Evolutionary conservation across 805 yeast species (phyloP).

Genomic region (Wickerhamomyces hampshirensis): DNA sequence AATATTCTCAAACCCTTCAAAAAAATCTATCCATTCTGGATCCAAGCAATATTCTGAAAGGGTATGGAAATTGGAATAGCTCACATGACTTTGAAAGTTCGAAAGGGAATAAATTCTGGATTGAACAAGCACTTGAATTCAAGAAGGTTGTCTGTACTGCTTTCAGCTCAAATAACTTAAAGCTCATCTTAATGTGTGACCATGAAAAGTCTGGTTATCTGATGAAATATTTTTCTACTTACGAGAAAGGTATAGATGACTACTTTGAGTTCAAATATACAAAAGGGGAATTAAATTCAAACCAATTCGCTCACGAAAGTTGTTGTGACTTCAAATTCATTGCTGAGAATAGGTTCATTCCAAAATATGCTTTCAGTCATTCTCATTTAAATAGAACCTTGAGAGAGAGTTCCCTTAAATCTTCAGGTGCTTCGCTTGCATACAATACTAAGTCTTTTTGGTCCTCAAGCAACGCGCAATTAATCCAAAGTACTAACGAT

Average conservation of each 20-base stretch:
- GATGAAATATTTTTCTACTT: neutral
- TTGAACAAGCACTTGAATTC: conserved; percentile 32
- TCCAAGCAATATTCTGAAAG: conserved; percentile 39
- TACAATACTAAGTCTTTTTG: conserved; percentile 28
- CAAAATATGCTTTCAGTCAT: conserved; percentile 29
- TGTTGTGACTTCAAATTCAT: neutral
- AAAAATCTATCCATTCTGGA: conserved; percentile 27
- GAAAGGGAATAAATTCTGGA: conserved; percentile 39
- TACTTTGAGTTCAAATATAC: conserved; percentile 42
- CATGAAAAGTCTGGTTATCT: conserved; percentile 1
- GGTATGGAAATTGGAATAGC: conserved; percentile 28
- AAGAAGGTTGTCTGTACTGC: conserved; percentile 26
- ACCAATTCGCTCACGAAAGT: conserved; percentile 1
- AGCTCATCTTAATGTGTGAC: conserved; percentile 32
- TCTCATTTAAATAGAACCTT: conserved; percentile 21
- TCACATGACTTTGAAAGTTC: conserved; percentile 22
- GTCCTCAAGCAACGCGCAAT: conserved; percentile 29
- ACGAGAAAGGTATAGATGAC: conserved; percentile 27
- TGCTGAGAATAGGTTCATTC: conserved; percentile 32
- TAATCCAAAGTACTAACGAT: conserved; percentile 29
- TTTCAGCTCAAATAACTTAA: conserved; percentile 29
- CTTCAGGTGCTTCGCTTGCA: conserved; percentile 29
- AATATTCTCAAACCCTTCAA: conserved; percentile 36
- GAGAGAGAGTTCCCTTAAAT: conserved; percentile 19
- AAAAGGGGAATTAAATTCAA: conserved; percentile 11